Evolutionary conservation across 331 rosid species (phyloP), one percentile per base, ranked within the genome.

Genomic region (Malus hybrid): DNA sequence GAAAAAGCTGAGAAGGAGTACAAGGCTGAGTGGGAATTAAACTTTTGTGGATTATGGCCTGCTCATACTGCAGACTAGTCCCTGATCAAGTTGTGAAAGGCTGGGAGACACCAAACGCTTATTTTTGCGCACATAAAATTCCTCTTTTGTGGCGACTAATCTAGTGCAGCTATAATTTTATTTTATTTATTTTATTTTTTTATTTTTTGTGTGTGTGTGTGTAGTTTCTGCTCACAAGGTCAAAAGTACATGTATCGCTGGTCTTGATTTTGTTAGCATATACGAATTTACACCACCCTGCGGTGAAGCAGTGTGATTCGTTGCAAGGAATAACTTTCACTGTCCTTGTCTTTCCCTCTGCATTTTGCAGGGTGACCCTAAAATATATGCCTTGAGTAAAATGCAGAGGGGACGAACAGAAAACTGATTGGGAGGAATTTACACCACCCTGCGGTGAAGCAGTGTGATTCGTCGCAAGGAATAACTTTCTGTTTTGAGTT

Each of bases 1-100:
- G 55, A 67, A 9, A 59, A 73, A 73, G 39, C 24, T 2, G 14
- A 59, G 67, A 22, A 71, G 76, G 76, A 73, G 57, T 31, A 60
- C 68, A 73, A 59, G 76, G 68, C 14, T 22, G 57, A 14, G 76
- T 12, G 27, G 16, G 56, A 73, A 39, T 67, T 73, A 60, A 71
- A 16, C 7, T 48, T 75, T 79, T 73, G 5, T 11, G 70, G 44
- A 44, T 57, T 52, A 67, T 71, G 3, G 34, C 22, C 57, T 59
- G 11, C 14, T 44, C 34, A 13, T 56, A 13, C 13, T 33, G 16
- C 22, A 6, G 36, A 34, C 48, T 59, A 59, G 56, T 15, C 27
- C 6, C 59, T 12, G n/a, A 73, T 39, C 39, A 57, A 36, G 34
- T 59, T 22, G 76, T 59, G 76, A 71, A 57, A 34, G 67, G 19